phyloP scores from a whole-genome alignment of 1,284 basidiomycete species.

The Tylopilus sp. region DNA sequence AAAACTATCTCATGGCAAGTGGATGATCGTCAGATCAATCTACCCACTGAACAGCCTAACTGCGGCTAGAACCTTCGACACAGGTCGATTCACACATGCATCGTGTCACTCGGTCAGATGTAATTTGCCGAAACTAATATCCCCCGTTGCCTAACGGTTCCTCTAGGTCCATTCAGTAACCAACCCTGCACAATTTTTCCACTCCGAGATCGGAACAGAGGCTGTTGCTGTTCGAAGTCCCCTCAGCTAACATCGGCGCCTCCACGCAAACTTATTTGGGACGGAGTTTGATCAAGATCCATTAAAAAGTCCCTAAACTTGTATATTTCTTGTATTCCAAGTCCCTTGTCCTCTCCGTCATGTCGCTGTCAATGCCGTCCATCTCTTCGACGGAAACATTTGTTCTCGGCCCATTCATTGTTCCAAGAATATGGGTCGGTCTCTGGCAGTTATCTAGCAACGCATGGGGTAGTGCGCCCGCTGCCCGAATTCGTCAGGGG shows the following conservation, averaged over 20 bases:
- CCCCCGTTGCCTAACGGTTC: background rate
- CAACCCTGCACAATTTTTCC: background rate
- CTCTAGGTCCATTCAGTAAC: conserved; percentile 2
- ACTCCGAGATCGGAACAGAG: conserved; percentile 11
- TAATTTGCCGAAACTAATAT: conserved; percentile 17
- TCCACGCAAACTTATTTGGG: conserved; percentile 16
- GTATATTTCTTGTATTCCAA: conserved; percentile 7
- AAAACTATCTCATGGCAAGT: conserved; percentile 27
- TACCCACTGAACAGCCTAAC: conserved; percentile 19
- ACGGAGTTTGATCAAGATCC: conserved; percentile 35
- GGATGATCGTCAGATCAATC: conserved; percentile 29
- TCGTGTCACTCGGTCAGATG: conserved; percentile 12
- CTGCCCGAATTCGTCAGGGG: conserved; percentile 60
- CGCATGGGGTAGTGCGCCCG: conserved; percentile 75
- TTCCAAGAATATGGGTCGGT: conserved; percentile 71
- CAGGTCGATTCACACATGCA: conserved; percentile 5
- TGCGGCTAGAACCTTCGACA: conserved; percentile 8
- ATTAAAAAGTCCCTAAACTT: conserved; percentile 18
- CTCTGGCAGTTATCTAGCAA: conserved; percentile 83
- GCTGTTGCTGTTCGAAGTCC: background rate
- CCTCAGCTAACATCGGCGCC: conserved; percentile 2
- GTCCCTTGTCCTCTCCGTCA: conserved; percentile 10
- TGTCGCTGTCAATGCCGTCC: conserved; percentile 20
- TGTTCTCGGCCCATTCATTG: conserved; percentile 55
- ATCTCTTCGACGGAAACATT: conserved; percentile 47